phyloP scores from a whole-genome alignment of 345 rosid genomes.

The Pugionium cornutum region DNA sequence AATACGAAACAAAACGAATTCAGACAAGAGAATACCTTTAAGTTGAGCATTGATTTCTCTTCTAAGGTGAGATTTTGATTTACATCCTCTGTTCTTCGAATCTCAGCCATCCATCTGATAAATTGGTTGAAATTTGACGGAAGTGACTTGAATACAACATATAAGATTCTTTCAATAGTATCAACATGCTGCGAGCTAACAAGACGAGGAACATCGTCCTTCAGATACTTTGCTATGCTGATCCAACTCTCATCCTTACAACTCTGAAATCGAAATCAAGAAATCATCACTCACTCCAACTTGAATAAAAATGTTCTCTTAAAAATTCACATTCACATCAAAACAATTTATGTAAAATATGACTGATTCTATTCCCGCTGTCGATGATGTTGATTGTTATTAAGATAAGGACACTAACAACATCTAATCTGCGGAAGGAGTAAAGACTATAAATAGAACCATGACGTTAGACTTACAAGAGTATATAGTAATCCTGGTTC shows the following conservation, averaged over 20 bases:
- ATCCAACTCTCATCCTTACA: slow-evolving; percentile 82
- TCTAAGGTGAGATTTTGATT: slow-evolving; percentile 58
- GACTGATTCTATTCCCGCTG: background rate
- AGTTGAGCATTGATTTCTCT: slow-evolving; percentile 67
- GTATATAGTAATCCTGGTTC: slow-evolving; percentile 89
- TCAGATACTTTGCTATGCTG: slow-evolving; percentile 64
- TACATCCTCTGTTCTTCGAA: slow-evolving; percentile 68
- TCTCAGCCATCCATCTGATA: slow-evolving; percentile 84
- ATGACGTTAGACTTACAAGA: slow-evolving; percentile 50
- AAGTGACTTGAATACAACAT: slow-evolving; percentile 57
- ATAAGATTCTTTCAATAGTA: slow-evolving; percentile 51
- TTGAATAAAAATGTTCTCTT: background rate
- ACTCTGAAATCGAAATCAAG: slow-evolving; percentile 50
- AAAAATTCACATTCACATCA: background rate
- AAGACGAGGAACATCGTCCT: slow-evolving; percentile 78
- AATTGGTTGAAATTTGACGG: slow-evolving; percentile 74
- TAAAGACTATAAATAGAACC: background rate
- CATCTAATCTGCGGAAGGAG: background rate
- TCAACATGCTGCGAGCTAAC: slow-evolving; percentile 62
- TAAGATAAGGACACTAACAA: background rate
- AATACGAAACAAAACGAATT: background rate
- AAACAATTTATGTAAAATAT: slow-evolving; percentile 7
- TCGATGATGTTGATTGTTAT: background rate
- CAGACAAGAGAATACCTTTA: slow-evolving; percentile 60
- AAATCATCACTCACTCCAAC: slow-evolving; percentile 21